Conservation (phyloP, 2,329 filamentous ascomycete genomes). For the Phoma sp. region DNA sequence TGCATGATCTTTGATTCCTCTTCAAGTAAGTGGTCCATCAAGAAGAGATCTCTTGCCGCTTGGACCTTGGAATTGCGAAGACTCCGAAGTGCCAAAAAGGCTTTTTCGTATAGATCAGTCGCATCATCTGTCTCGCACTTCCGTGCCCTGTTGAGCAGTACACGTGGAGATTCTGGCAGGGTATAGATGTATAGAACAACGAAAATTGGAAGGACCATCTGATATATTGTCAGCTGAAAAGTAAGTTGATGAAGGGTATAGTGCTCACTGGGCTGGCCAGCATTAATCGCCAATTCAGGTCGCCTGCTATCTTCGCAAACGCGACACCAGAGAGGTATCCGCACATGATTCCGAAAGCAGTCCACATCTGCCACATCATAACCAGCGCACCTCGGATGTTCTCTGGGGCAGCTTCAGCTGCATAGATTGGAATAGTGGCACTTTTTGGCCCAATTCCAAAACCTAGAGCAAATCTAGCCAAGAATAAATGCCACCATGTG, state of each 20-base stretch:
- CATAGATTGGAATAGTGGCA: conserved; percentile 56
- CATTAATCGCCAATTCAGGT: conserved; percentile 32
- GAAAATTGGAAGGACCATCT: conserved; percentile 28
- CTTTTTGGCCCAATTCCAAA: conserved; percentile 43
- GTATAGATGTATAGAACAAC: conserved; percentile 29
- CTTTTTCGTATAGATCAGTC: conserved; percentile 29
- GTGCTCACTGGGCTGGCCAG: conserved; percentile 21
- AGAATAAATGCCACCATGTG: conserved; percentile 22
- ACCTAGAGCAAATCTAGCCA: conserved; percentile 36
- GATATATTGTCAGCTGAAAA: too few species aligned
- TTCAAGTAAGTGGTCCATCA: conserved; percentile 43
- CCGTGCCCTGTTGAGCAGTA: conserved; percentile 28
- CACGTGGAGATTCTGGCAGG: conserved; percentile 29
- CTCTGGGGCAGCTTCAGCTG: conserved; percentile 57
- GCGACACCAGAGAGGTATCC: conserved; percentile 29
- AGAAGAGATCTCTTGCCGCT: conserved; percentile 62
- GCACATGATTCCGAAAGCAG: conserved; percentile 40
- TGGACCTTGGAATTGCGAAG: conserved; percentile 60
- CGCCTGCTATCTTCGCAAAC: conserved; percentile 21
- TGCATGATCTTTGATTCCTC: conserved; percentile 43
- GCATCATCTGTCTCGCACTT: conserved; percentile 16
- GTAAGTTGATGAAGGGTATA: too few species aligned
- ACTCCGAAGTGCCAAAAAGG: conserved; percentile 41
- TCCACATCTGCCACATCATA: conserved; percentile 61
- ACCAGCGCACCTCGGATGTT: conserved; percentile 59